Evolutionary conservation across 768 basidiomycete species (phyloP), one percentile per base, ranked within the genome.

Genomic region (Trametopsis cervina): DNA sequence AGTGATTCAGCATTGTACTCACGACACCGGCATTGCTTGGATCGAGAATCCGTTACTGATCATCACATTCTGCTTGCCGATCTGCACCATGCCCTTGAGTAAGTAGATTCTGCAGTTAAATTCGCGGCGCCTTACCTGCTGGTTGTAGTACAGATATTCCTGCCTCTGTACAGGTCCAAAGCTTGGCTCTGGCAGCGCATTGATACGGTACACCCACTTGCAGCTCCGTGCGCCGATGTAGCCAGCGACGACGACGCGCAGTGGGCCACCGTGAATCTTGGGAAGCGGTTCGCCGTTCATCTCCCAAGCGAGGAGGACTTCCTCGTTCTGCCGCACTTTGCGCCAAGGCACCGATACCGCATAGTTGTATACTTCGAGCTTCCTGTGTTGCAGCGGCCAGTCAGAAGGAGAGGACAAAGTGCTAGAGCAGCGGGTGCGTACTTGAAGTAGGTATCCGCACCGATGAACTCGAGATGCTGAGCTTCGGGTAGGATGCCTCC

Each of bases 361-460:
- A 43, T 69, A 71, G 50, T 71, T 71, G 60, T 55, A 70, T 6
- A 65, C 65, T 20, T 69, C 51, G 10, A 60, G 58, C 47, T 70
- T 69, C 54, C 66, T 69, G 53, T 26, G 17, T 36, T 10, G 9
- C 4, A 15, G 7, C 2, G 15, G 40, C n/a, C 4, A 13, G 9
- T 9, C n/a, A n/a, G n/a, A n/a, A n/a, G n/a, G n/a, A n/a, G n/a
- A n/a, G n/a, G n/a, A n/a, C n/a, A 37, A 38, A 41, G 15, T 23
- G 15, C 4, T 25, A 24, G 24, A 18, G 37, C 7, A 33, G 18
- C 9, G 26, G 4, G 37, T 18, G 48, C 65, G 33, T 33, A 73
- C 76, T 75, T 75, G 66, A 77, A 76, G 57, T 77, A 78, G 1
- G 76, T 78, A 51, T 79, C 77, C 4, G 75, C 76, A 20, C 77